Base-by-base conservation (phyloP, 2,329 filamentous ascomycete genomes). In the Neobulgaria alba region DNA sequence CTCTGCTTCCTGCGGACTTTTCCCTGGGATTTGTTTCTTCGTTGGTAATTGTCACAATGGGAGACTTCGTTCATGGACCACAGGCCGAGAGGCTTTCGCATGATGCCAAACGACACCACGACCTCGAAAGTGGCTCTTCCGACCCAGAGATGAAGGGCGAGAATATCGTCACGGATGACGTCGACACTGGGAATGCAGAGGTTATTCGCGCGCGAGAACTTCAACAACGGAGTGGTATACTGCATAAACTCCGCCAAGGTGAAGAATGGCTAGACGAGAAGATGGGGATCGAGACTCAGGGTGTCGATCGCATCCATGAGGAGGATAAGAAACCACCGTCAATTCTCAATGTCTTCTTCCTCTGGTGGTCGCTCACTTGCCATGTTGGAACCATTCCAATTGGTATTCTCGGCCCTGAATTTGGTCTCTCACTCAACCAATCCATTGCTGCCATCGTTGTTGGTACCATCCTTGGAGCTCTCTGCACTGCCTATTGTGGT, bases 331-430 rank as follows among this genome's bases (percentile, higher is more conserved):
- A 56, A 14, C 61, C 65, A 29, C 64, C 66, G 4, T 66, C 64
- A 39, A 57, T 63, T 20, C 30, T 57, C 35, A 65, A 65, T 46
- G 61, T 64, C 49, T 67, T 67, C 44, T 60, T 66, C 33, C 48
- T 68, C 29, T 68, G 65, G 66, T 67, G 61, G 46, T 64, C 62
- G 1, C 54, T 66, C 33, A 66, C 64, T 47, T 63, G 63, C 52
- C 58, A 68, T 54, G 54, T 67, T 48, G 61, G 49, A 40, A 53
- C 54, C 12, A 39, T 58, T 38, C 64, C 59, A 48, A 57, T 62
- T 51, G 70, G 58, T 33, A 60, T 72, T 36, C 54, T 73, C 3
- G 69, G 69, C 3, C 65, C 64, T 42, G 63, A 68, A 44, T 71
- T 71, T 43, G 67, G 67, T 2, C 54, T 73, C 31, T 61, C 61